These are phyloP conservation scores for Narthecium ossifragum DNA, from an alignment of 106 monocot genomes.

Conservation along the genomic window DNA sequence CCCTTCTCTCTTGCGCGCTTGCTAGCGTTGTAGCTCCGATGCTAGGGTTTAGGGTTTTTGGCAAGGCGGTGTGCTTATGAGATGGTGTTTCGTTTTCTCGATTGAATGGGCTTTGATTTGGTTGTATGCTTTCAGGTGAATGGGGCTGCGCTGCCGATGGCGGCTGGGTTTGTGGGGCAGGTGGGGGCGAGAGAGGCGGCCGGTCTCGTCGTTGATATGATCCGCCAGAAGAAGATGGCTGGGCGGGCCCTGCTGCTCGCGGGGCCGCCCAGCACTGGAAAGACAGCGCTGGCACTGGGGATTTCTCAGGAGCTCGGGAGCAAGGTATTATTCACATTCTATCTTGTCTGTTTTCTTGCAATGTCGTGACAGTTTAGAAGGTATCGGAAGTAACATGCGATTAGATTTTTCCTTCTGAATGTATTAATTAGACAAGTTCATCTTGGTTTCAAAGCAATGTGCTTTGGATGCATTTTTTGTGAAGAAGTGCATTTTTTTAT, in stretches of 20 bases:
- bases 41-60: constrained; percentile 3
- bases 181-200: constrained; percentile 74
- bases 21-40: too few relatives aligned
- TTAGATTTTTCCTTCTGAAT: too few relatives aligned
- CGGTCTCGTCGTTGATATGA: constrained; percentile 96
- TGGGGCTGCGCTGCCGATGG: constrained; percentile 64
- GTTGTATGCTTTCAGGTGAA: constrained; percentile 30
- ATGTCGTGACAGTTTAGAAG: too few relatives aligned
- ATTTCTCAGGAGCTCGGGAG: constrained; percentile 92
- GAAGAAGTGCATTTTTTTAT: too few relatives aligned
- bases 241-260: constrained; percentile 82
- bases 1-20: not conserved
- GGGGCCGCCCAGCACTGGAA: constrained; percentile 92
- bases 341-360: not conserved
- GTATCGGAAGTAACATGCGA: too few relatives aligned
- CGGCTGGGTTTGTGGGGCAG: constrained; percentile 96
- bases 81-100: not conserved
- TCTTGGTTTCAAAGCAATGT: not conserved
- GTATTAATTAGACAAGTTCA: too few relatives aligned
- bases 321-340: constrained; percentile 47
- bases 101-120: not conserved
- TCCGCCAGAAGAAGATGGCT: constrained; percentile 99
- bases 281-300: constrained; percentile 95
- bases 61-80: not conserved
- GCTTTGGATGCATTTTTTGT: not conserved